phyloP scores from a whole-genome alignment of 139 green algal genomes.

The Coccomyxa sp. region DNA sequence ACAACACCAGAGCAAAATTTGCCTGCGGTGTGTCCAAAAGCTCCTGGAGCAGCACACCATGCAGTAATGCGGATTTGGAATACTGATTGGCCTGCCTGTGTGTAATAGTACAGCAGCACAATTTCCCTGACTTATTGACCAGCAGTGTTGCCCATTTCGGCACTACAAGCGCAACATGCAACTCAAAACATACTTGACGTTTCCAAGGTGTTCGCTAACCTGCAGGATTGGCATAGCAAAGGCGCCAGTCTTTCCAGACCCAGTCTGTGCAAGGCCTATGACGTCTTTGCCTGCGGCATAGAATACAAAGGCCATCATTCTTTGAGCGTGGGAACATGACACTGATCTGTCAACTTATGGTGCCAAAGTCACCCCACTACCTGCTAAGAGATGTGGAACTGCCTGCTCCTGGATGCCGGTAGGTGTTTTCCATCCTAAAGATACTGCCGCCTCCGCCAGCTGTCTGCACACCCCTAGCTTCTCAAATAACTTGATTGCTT shows the following conservation, averaged over 20 bases:
- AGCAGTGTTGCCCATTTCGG: too few species aligned
- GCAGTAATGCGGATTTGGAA: too few species aligned
- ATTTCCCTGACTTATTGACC: background rate
- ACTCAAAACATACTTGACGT: too few species aligned
- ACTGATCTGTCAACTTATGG: background rate
- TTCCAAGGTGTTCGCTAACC: background rate
- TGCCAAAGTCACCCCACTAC: slow-evolving; percentile 24
- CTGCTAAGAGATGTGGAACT: slow-evolving; percentile 76
- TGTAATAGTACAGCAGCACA: background rate
- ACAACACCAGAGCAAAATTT: slow-evolving; percentile 91
- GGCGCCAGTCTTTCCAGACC: slow-evolving; percentile 95
- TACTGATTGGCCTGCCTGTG: too few species aligned
- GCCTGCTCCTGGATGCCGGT: slow-evolving; percentile 82
- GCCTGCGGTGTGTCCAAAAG: slow-evolving; percentile 88
- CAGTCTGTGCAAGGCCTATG: slow-evolving; percentile 97
- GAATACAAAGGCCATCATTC: background rate
- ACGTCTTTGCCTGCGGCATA: slow-evolving; percentile 79
- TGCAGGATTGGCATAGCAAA: slow-evolving; percentile 94
- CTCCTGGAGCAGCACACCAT: slow-evolving; percentile 41
- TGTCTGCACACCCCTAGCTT: slow-evolving; percentile 76
- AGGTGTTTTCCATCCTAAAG: slow-evolving; percentile 79
- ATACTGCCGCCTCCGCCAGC: slow-evolving; percentile 73
- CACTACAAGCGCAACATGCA: too few species aligned
- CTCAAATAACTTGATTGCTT: slow-evolving; percentile 44
- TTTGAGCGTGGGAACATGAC: background rate